A percentile compares a stretch with the other conserved stretches of the same genome.
These are phyloP conservation scores for Pneumocystis sp. DNA, from an alignment of 1,139 yeast species.

Conservation along the genomic window DNA sequence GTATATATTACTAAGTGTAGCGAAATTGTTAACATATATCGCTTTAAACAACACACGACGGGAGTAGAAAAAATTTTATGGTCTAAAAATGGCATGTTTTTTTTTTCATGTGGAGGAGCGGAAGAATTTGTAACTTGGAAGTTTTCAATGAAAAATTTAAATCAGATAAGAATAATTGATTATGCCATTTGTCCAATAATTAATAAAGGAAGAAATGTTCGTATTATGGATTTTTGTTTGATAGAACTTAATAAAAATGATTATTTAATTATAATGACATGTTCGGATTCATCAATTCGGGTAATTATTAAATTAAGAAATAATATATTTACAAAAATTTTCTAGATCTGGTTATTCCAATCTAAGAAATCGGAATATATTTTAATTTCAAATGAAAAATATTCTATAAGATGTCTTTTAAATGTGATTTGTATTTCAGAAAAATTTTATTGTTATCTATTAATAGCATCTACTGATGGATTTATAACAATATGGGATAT, in stretches of 20 bases:
- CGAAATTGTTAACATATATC: conserved; percentile 36
- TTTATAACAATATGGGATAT: conserved; percentile 48
- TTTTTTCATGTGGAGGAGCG: conserved; percentile 68
- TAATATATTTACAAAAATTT: not conserved
- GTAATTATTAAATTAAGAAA: conserved; percentile 17
- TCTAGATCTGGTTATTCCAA: conserved; percentile 36
- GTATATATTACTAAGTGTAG: conserved; percentile 29
- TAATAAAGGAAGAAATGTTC: conserved; percentile 43
- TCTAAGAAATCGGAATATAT: conserved; percentile 27
- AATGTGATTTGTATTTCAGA: conserved; percentile 37
- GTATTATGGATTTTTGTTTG: conserved; percentile 62
- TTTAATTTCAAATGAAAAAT: conserved; percentile 35
- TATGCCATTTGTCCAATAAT: conserved; percentile 24
- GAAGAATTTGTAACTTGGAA: conserved; percentile 83
- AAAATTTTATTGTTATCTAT: conserved; percentile 25
- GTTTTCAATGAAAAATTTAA: conserved; percentile 21
- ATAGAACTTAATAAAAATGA: conserved; percentile 21
- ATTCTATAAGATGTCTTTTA: conserved; percentile 63
- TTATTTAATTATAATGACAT: conserved; percentile 50
- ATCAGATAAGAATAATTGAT: conserved; percentile 17
- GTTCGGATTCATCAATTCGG: conserved; percentile 69
- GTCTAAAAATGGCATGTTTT: conserved; percentile 33
- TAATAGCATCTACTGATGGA: conserved; percentile 75
- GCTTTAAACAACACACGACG: conserved; percentile 67
- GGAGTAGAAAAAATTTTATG: conserved; percentile 70